Evolutionary conservation across 2,329 filamentous ascomycete species (phyloP), one percentile per base, ranked within the genome.

Genomic region (Pseudogymnoascus sp.): DNA sequence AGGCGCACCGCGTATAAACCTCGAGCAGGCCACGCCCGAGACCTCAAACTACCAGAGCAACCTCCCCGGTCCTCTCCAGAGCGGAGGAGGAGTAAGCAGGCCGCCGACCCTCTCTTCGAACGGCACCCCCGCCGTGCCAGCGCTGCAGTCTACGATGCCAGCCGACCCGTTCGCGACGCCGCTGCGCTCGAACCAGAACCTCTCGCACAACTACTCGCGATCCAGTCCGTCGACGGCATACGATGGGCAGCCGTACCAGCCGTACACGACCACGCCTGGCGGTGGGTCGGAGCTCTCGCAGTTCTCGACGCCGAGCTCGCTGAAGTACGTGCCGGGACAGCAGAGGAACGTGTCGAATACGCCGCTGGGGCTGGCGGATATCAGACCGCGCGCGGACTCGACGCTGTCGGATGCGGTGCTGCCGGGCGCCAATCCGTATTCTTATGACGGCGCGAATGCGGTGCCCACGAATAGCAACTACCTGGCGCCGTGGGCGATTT

Each of bases 401-500:
- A 87, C 84, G 73, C 82, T 94, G 71, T 86, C 87, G 16, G 91
- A 96, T 68, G 84, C 86, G 60, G 21, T 28, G 44, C 78, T 83
- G 12, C 80, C 86, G 44, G 87, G 86, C 33, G 79, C 81, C 2
- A 79, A 78, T 50, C 75, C 76, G 75, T 80, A 75, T 68, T 81
- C 83, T 61, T 88, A 88, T 72, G 89, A 92, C 71, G 80, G 85
- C 61, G 84, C 85, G 66, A 84, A 84, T 72, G 74, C 84, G 66
- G 79, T 84, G 75, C 74, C 88, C 73, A 75, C 90, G 73, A 95
- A 93, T 67, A 96, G 91, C 80, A 97, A 93, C 74, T 96, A 97
- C 73, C 78, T 96, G 66, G 92, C 93, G 4, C 92, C 93, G 0
- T 99, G 94, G 91, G 89, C 92, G 12, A 87, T 96, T 63, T 99